phyloP scores from a whole-genome alignment of 176 grass and related monocot genomes.

The Neostapfia colusana region DNA sequence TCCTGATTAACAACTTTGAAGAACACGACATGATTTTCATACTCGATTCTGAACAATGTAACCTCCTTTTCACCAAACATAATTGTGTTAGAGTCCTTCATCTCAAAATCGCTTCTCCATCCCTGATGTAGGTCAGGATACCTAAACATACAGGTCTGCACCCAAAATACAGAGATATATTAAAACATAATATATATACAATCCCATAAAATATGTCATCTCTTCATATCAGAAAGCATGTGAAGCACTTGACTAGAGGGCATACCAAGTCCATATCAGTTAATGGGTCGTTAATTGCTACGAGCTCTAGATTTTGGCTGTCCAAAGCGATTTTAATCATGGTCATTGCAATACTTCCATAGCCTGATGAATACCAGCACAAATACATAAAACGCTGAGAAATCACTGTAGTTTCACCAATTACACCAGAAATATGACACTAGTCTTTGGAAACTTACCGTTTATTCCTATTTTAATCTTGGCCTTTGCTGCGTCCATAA shows the following conservation, averaged over 20 bases:
- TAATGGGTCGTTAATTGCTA: background rate
- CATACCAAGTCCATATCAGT: background rate
- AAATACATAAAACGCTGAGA: background rate
- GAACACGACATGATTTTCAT: background rate
- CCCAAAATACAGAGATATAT: background rate
- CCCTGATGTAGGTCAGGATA: background rate
- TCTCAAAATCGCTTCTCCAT: background rate
- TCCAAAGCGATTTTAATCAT: background rate
- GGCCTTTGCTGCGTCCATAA: background rate
- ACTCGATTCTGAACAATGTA: background rate
- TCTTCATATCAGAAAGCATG: background rate
- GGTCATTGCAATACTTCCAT: background rate
- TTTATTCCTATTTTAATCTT: slow-evolving; percentile 13
- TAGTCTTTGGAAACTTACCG: background rate
- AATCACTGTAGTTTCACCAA: background rate
- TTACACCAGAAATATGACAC: background rate
- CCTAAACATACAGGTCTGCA: slow-evolving; percentile 14
- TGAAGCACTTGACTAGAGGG: background rate
- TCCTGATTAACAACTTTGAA: background rate
- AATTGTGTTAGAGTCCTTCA: background rate
- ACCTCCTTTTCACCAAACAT: slow-evolving; percentile 13
- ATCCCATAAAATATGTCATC: background rate
- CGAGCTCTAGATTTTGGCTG: background rate
- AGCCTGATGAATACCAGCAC: background rate
- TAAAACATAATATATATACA: background rate